These are phyloP conservation scores for Starmerella stigmatis DNA, from an alignment of 805 yeast species.

Conservation along the genomic window DNA sequence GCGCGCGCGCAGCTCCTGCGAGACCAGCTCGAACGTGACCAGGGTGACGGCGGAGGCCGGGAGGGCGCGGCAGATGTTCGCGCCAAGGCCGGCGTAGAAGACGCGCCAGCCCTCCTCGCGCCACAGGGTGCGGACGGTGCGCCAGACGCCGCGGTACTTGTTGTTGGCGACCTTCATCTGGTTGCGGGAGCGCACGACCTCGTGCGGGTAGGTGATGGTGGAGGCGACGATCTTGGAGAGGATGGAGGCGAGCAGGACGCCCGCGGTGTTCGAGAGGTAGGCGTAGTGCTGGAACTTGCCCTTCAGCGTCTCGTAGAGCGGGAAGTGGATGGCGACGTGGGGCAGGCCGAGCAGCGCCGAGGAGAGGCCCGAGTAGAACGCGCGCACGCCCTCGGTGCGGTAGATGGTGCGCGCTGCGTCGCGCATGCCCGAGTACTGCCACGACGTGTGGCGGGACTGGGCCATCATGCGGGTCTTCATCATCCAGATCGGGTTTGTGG, in stretches of 20 bases:
- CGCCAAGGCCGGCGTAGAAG: slow-evolving; percentile 79
- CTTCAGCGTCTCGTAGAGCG: slow-evolving; percentile 78
- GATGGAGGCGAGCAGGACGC: slow-evolving; percentile 58
- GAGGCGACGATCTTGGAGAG: slow-evolving; percentile 82
- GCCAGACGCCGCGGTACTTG: slow-evolving; percentile 31
- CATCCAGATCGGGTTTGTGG: slow-evolving; percentile 90
- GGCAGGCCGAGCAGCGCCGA: slow-evolving; percentile 84
- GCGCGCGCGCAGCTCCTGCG: slow-evolving; percentile 14
- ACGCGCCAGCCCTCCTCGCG: slow-evolving; percentile 65
- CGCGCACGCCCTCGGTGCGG: slow-evolving; percentile 61
- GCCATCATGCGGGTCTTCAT: slow-evolving; percentile 91
- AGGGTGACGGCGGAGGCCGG: slow-evolving; percentile 95
- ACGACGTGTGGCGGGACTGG: slow-evolving; percentile 29
- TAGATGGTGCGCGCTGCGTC: slow-evolving; percentile 80
- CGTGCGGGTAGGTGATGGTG: slow-evolving; percentile 87
- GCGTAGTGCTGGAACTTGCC: slow-evolving; percentile 20
- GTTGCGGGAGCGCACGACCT: slow-evolving; percentile 81
- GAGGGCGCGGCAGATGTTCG: slow-evolving; percentile 79
- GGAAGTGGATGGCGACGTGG: slow-evolving; percentile 95
- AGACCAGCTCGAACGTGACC: slow-evolving; percentile 63
- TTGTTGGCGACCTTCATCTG: slow-evolving; percentile 40
- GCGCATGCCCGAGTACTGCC: slow-evolving; percentile 60
- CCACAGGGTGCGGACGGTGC: slow-evolving; percentile 36
- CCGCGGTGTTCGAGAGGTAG: slow-evolving; percentile 28
- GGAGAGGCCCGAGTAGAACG: slow-evolving; percentile 79